Conservation (phyloP, 2,329 filamentous ascomycete genomes). For the Mariannaea elegans region DNA sequence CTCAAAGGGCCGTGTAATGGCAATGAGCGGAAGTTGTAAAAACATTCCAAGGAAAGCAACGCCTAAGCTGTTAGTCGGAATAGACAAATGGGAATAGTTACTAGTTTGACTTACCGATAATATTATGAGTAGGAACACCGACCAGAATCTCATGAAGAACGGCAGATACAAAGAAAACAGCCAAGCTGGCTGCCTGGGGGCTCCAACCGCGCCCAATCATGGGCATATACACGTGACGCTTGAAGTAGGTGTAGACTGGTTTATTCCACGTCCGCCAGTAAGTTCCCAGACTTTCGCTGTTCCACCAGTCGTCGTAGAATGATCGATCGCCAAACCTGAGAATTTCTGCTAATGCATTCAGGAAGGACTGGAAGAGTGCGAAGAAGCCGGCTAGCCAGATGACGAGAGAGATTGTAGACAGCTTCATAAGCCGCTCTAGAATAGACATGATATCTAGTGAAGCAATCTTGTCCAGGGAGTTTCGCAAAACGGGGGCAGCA, state of each 20-base stretch:
- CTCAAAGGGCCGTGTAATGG: constrained; percentile 80
- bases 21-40: constrained; percentile 88
- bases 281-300: constrained; percentile 81
- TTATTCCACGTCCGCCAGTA: constrained; percentile 99
- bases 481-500: constrained; percentile 86
- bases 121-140: constrained; percentile 92
- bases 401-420: constrained; percentile 92
- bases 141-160: constrained; percentile 92
- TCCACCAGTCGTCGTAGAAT: constrained; percentile 99
- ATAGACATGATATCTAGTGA: constrained; percentile 83
- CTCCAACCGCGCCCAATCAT: constrained; percentile 86
- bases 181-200: constrained; percentile 73
- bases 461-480: constrained; percentile 88
- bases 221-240: constrained; percentile 89
- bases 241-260: constrained; percentile 97
- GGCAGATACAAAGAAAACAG: constrained; percentile 89
- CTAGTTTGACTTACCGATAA: constrained; percentile 71
- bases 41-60: constrained; percentile 96
- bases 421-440: constrained; percentile 88
- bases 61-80: constrained; percentile 56
- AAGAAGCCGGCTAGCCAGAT: constrained; percentile 99
- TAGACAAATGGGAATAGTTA: not conserved
- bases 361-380: constrained; percentile 89
- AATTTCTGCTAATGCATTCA: constrained; percentile 92
- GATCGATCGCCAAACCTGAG: constrained; percentile 90